Evolutionary conservation across 2,329 filamentous ascomycete species (phyloP).

Genomic region (Phaeophleospora eucalypticola): DNA sequence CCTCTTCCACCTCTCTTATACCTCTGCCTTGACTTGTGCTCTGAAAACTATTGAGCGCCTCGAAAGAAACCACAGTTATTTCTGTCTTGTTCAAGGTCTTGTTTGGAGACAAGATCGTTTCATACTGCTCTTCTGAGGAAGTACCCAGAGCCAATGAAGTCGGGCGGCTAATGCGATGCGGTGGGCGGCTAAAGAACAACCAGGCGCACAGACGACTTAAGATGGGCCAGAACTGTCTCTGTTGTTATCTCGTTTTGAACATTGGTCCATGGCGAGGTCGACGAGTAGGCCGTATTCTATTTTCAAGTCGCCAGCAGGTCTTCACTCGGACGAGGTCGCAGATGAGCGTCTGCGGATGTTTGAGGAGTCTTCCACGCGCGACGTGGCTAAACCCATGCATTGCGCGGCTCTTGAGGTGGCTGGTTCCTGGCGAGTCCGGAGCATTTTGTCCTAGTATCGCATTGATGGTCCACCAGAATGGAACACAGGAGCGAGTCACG

Average conservation of each 20-base stretch:
- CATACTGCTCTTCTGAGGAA: constrained; percentile 9
- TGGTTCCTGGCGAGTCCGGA: background rate
- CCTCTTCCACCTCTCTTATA: constrained; percentile 2
- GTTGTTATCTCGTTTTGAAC: background rate
- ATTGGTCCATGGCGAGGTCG: background rate
- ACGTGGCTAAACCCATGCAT: background rate
- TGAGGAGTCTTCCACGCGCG: constrained; percentile 14
- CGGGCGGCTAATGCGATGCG: constrained; percentile 19
- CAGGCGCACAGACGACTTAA: constrained; percentile 17
- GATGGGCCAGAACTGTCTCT: background rate
- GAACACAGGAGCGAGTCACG: too few relatives aligned
- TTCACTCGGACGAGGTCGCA: too few relatives aligned
- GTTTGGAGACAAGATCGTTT: constrained; percentile 14
- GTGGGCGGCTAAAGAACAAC: constrained; percentile 21
- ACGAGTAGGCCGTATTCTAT: background rate
- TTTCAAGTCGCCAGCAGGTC: too few relatives aligned
- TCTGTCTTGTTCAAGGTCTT: constrained; percentile 10
- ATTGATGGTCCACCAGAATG: too few relatives aligned
- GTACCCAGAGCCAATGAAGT: constrained; percentile 19
- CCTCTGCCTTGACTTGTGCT: background rate
- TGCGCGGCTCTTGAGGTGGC: background rate
- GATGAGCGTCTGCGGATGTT: constrained; percentile 23
- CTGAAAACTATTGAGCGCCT: background rate
- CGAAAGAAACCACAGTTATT: constrained; percentile 15
- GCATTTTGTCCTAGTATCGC: background rate